phyloP scores from a whole-genome alignment of 306 rosid species.

The Fagus sylvatica region DNA sequence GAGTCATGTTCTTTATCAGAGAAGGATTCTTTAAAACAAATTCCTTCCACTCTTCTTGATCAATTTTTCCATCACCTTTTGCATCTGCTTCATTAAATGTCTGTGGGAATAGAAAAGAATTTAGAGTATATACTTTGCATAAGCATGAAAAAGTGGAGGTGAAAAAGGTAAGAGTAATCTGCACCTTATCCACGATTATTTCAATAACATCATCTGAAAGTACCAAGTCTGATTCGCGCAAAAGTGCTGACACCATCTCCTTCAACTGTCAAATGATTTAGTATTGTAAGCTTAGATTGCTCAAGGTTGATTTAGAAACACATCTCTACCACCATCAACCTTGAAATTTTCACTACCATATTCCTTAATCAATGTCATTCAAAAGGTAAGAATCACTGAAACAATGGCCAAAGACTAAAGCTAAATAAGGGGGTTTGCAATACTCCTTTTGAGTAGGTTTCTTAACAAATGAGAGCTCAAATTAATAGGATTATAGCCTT shows the following conservation, averaged over 20 bases:
- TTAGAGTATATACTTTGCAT: constrained; percentile 2
- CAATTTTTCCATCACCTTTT: constrained; percentile 83
- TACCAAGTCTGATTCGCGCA: constrained; percentile 74
- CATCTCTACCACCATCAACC: background rate
- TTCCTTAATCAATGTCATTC: background rate
- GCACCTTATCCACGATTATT: constrained; percentile 81
- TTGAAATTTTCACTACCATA: constrained; percentile 2
- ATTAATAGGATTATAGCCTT: background rate
- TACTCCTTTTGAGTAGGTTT: background rate
- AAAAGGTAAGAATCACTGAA: background rate
- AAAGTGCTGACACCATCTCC: constrained; percentile 85
- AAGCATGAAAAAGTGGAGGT: constrained; percentile 1
- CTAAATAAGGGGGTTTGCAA: background rate
- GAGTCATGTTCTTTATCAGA: constrained; percentile 83
- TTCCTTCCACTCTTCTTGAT: constrained; percentile 90
- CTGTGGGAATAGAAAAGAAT: constrained; percentile 38
- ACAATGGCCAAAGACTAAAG: background rate
- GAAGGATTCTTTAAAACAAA: constrained; percentile 77
- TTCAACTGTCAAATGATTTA: constrained; percentile 55
- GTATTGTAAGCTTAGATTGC: constrained; percentile 10
- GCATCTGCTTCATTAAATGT: constrained; percentile 75
- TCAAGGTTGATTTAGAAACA: background rate
- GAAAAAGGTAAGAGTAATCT: background rate
- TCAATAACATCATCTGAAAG: constrained; percentile 78
- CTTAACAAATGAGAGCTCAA: background rate